phyloP scores from a whole-genome alignment of 371 early-diverging fungal species.

The Haplosporangium sp. region DNA sequence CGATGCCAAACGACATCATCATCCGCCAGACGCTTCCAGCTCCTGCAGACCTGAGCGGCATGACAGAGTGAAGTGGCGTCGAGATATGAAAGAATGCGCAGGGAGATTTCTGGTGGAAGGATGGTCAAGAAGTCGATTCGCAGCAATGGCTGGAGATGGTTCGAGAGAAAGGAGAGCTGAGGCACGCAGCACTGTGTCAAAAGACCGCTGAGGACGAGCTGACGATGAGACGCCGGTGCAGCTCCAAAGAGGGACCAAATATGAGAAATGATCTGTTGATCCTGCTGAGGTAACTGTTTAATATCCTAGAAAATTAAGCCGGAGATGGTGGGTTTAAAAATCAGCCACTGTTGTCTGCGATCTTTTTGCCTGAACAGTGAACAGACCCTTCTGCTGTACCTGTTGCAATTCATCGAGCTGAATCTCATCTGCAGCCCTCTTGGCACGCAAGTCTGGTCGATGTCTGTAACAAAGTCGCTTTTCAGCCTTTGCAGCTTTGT shows the following conservation, averaged over 20 bases:
- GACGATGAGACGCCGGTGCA: conserved; percentile 61
- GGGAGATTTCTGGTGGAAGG: conserved; percentile 83
- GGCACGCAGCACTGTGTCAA: conserved; percentile 66
- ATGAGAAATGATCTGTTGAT: conserved; percentile 58
- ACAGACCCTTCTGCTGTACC: conserved; percentile 9
- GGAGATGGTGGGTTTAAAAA: too few species aligned
- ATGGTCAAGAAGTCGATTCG: conserved; percentile 84
- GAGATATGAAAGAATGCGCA: conserved; percentile 85
- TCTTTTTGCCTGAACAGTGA: neutral
- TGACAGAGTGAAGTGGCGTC: conserved; percentile 94
- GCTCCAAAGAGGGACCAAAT: conserved; percentile 66
- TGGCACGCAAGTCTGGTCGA: conserved; percentile 44
- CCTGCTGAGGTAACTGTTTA: conserved; percentile 40
- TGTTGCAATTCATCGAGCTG: conserved; percentile 44
- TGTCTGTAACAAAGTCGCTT: conserved; percentile 54
- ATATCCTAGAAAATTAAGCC: conserved; percentile 30
- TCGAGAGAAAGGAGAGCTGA: conserved; percentile 80
- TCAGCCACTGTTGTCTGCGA: too few species aligned
- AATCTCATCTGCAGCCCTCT: conserved; percentile 42
- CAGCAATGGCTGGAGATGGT: conserved; percentile 73
- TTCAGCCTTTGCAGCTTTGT: conserved; percentile 24
- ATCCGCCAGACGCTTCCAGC: conserved; percentile 87
- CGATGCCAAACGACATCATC: conserved; percentile 94
- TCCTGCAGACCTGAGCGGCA: conserved; percentile 86
- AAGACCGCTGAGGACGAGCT: conserved; percentile 68